These are phyloP conservation scores for Crithidia expoeki DNA, from an alignment of 208 protist genomes.

Conservation along the genomic window DNA sequence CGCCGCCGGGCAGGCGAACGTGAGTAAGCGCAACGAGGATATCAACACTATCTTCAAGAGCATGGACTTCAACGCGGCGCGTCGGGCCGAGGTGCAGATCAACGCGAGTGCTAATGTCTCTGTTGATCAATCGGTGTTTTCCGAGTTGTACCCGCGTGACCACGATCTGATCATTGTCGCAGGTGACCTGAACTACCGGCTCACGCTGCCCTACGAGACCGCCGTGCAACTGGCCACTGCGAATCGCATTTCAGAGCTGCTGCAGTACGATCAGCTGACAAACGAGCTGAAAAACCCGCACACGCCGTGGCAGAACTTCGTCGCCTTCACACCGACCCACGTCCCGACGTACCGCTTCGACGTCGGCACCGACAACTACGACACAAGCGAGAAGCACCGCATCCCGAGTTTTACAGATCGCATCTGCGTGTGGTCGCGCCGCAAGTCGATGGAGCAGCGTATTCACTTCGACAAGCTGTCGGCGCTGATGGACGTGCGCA, in stretches of 20 bases:
- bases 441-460: constrained; percentile 40
- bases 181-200: constrained; percentile 94
- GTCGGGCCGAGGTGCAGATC: constrained; percentile 45
- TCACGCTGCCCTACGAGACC: constrained; percentile 80
- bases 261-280: constrained; percentile 86
- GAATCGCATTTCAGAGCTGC: constrained; percentile 46
- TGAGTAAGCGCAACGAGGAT: constrained; percentile 90
- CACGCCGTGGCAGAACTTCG: constrained; percentile 83
- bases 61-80: constrained; percentile 85
- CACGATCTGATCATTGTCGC: constrained; percentile 92
- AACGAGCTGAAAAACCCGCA: constrained; percentile 65
- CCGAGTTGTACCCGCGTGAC: constrained; percentile 68
- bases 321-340: constrained; percentile 71
- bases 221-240: constrained; percentile 48
- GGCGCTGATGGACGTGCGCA: constrained; percentile 57
- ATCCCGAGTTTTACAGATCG: constrained; percentile 92
- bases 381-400: constrained; percentile 92
- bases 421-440: constrained; percentile 68
- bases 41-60: constrained; percentile 85
- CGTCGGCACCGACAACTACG: constrained; percentile 88
- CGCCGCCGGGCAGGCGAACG: constrained; percentile 89
- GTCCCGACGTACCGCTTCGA: constrained; percentile 93
- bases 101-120: constrained; percentile 24
- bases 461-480: constrained; percentile 50
- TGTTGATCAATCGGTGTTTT: constrained; percentile 26